Base-by-base conservation (phyloP, 2,329 filamentous ascomycete genomes). In the Verticillium isaacii region DNA sequence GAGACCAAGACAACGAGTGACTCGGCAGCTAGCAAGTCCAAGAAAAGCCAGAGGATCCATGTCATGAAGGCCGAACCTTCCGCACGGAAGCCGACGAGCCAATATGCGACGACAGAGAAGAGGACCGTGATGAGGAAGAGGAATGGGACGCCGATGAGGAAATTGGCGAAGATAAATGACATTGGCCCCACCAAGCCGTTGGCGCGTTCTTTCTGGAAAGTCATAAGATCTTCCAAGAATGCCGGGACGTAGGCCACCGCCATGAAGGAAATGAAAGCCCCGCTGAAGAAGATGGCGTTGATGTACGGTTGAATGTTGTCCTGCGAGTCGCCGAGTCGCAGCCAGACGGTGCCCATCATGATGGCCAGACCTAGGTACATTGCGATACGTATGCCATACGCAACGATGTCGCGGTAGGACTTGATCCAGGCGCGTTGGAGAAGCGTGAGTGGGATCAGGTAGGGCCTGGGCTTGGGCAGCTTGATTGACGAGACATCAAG, bases 331-430 rank as follows among this genome's bases (percentile, higher is more conserved):
- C 82, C 77, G 2, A 96, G 80, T 6, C 92, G 86, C 15, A 96
- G 77, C 88, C 91, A 96, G 14, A 96, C 90, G 0, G 92, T 96
- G 5, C 92, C 92, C 89, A 94, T 93, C 85, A 95, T 89, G 67
- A 95, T 85, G 1, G 91, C 91, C 17, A 96, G 80, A 0, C 86
- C 85, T 25, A 69, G 65, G 73, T 96, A 95, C 91, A 96, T 96
- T 50, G 84, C 88, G 52, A 95, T 81, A 3, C 92, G 86, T 67
- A 95, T 92, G 0, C 89, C 90, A 69, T 96, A 96, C 0, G 89
- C 91, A 59, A 96, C 86, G 7, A 96, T 82, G 71, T 96, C 92
- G 32, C 92, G 87, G 73, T 93, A 91, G 56, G 87, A 89, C 77
- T 96, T 96, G 74, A 96, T 87, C 70, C 91, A 92, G 15, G 87